Percentiles rank a stretch among this genome's conserved stretches.
Conservation (phyloP, 805 yeast genomes). For the Kurtzmaniella cleridarum region DNA sequence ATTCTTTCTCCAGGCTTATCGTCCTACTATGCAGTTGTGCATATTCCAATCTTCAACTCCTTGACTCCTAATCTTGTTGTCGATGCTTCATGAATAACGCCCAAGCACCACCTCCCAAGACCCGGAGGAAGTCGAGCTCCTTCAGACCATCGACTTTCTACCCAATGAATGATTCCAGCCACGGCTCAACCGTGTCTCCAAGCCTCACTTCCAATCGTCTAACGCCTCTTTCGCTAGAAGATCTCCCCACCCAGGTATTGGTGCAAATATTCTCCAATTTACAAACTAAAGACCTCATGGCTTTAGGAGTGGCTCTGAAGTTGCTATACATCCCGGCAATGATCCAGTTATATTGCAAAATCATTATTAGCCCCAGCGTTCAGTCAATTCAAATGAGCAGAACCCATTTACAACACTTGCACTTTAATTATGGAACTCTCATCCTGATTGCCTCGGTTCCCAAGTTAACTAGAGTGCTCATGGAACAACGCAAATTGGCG, state of each 20-base stretch:
- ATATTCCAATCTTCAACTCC: no score
- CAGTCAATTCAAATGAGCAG: constrained; percentile 3
- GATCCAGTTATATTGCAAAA: constrained; percentile 15
- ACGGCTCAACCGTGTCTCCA: no score
- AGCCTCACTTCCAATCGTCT: not conserved
- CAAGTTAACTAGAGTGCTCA: constrained; percentile 9
- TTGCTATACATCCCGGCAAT: constrained; percentile 23
- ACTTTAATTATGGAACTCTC: constrained; percentile 15
- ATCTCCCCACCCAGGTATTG: constrained; percentile 15
- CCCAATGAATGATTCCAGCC: constrained; percentile 5
- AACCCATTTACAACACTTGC: constrained; percentile 7
- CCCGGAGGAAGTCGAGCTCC: constrained; percentile 10
- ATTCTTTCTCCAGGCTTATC: no score
- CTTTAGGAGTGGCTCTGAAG: constrained; percentile 14
- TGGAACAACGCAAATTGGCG: constrained; percentile 9
- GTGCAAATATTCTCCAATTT: constrained; percentile 15
- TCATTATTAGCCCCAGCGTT: constrained; percentile 12
- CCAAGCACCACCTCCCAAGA: no score
- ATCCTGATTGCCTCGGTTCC: constrained; percentile 9
- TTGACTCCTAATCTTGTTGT: no score
- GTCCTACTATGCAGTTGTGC: no score
- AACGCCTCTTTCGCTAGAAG: constrained; percentile 9
- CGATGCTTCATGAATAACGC: no score
- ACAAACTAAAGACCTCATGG: constrained; percentile 16
- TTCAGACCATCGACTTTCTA: constrained; percentile 8